These are phyloP conservation scores for Kluyveromyces siamensis DNA, from an alignment of 805 yeast species.

Conservation along the genomic window DNA sequence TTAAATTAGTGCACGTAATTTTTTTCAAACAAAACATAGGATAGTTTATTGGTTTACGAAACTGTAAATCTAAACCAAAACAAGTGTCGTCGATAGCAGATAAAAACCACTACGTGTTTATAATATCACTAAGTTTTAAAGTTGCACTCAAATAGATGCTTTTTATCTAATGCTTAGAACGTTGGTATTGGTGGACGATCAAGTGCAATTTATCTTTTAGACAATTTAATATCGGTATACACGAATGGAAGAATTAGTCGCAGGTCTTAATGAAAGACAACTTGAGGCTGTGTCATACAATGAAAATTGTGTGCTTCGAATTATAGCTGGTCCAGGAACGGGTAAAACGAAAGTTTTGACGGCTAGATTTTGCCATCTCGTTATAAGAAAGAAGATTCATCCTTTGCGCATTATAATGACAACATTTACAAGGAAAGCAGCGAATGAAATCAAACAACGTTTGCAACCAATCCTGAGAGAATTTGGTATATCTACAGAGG, in stretches of 20 bases:
- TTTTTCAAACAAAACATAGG: too few species aligned
- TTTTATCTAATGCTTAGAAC: neutral
- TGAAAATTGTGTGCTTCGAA: slow-evolving; percentile 35
- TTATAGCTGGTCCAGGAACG: slow-evolving; percentile 61
- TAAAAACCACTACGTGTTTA: too few species aligned
- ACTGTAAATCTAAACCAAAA: too few species aligned
- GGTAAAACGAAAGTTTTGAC: slow-evolving; percentile 80
- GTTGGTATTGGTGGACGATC: too few species aligned
- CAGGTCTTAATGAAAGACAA: slow-evolving; percentile 35
- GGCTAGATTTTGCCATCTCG: slow-evolving; percentile 64
- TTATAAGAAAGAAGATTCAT: slow-evolving; percentile 40
- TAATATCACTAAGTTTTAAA: too few species aligned
- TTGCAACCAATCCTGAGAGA: slow-evolving; percentile 32
- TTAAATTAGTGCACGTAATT: too few species aligned
- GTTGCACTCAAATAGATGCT: too few species aligned
- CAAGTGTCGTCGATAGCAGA: too few species aligned
- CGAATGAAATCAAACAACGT: slow-evolving; percentile 71
- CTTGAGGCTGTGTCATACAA: slow-evolving; percentile 35
- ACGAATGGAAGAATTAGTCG: neutral
- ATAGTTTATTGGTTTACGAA: too few species aligned
- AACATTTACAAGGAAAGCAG: slow-evolving; percentile 90
- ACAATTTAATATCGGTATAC: neutral
- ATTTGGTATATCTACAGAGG: slow-evolving; percentile 27
- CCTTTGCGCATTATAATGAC: slow-evolving; percentile 71
- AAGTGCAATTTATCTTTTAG: too few species aligned